Conservation (phyloP, 2,329 filamentous ascomycete species). For the Biscogniauxia mediterranea region DNA sequence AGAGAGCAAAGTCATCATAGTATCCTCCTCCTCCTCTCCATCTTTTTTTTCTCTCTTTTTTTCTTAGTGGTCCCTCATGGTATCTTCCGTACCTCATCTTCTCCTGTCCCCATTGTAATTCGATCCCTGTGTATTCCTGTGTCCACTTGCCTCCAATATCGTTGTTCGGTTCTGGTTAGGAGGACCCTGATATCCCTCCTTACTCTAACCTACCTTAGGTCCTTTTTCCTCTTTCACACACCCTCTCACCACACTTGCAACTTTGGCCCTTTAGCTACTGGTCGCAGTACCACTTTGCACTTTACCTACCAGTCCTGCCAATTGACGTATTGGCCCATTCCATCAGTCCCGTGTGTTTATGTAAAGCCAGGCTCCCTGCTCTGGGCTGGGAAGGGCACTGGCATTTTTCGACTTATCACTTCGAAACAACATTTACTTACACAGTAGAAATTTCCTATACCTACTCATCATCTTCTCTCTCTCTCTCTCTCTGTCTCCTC, state of each 20-base stretch:
- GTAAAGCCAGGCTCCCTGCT: conserved; percentile 25
- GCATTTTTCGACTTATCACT: background rate
- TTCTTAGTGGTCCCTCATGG: background rate
- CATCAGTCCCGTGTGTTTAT: conserved; percentile 26
- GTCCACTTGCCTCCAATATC: conserved; percentile 25
- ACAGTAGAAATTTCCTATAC: background rate
- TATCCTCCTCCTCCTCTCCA: background rate
- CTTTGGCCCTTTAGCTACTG: no score
- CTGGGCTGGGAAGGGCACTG: background rate
- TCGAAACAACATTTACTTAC: background rate
- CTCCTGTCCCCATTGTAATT: conserved; percentile 22
- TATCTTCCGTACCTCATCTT: conserved; percentile 18
- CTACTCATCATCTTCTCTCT: background rate
- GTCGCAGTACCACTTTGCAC: conserved; percentile 6
- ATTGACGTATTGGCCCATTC: conserved; percentile 34
- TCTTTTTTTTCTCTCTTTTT: background rate
- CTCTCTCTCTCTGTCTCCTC: no score
- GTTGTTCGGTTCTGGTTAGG: conserved; percentile 25
- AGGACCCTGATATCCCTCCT: conserved; percentile 29
- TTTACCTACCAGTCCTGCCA: conserved; percentile 26
- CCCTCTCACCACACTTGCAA: conserved; percentile 23
- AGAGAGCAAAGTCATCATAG: background rate
- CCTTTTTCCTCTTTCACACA: background rate
- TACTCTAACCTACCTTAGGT: conserved; percentile 7
- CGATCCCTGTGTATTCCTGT: conserved; percentile 24